Conservation (phyloP, 345 rosid species). For the Orychophragmus violaceus region DNA sequence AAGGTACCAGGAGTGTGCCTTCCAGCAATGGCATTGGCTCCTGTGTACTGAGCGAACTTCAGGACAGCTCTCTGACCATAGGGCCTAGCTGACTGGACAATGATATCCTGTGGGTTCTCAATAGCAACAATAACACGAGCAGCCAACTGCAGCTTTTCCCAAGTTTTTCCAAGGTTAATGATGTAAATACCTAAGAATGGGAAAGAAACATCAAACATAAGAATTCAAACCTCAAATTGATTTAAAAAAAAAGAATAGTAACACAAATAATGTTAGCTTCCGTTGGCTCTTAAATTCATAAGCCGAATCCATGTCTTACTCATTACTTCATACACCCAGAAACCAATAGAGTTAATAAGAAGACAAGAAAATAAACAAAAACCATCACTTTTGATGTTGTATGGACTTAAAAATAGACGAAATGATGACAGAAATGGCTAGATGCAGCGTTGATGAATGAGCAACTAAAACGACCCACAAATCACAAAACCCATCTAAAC, state of each 20-base stretch:
- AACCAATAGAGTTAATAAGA: not conserved
- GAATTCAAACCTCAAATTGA: not conserved
- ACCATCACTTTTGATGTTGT: not conserved
- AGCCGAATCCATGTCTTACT: not conserved
- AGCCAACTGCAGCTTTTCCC: conserved; percentile 83
- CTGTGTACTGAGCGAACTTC: conserved; percentile 88
- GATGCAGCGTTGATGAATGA: not conserved
- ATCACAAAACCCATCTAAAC: not conserved
- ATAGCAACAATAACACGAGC: conserved; percentile 81
- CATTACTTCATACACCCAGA: not conserved
- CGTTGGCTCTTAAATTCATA: not conserved
- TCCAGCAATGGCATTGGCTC: conserved; percentile 92
- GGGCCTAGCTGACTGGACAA: conserved; percentile 95
- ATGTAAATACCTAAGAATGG: conserved; percentile 69
- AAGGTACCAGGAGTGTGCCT: conserved; percentile 99
- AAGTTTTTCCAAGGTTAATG: conserved; percentile 83
- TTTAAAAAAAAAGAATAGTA: not conserved
- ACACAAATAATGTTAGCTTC: not conserved
- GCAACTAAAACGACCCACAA: not conserved
- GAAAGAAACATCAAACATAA: not conserved
- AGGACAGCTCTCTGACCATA: conserved; percentile 96
- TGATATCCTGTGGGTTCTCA: conserved; percentile 85
- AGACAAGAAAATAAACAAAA: not conserved
- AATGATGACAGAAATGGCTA: not conserved
- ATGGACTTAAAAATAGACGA: not conserved